These are phyloP conservation scores for Globisporangium spinosum DNA, from an alignment of 352 stramenopile genomes.

Conservation along the genomic window DNA sequence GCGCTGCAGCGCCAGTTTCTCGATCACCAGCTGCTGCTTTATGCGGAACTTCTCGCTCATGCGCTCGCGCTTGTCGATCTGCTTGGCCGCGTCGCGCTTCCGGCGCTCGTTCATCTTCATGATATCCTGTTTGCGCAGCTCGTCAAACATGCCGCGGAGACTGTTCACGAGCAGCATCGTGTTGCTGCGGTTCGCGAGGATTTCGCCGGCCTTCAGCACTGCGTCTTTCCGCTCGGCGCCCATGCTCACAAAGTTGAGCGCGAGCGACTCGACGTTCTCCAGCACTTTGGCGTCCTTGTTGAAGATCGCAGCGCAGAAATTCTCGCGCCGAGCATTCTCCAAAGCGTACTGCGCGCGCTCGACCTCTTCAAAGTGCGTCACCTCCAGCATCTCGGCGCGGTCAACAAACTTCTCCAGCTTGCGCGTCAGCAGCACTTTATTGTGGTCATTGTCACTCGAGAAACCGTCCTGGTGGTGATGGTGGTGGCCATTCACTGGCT, in stretches of 20 bases:
- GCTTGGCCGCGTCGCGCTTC: conserved; percentile 51
- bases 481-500: conserved; percentile 5
- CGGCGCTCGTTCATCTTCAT: conserved; percentile 76
- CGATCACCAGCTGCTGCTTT: conserved; percentile 57
- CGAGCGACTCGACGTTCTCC: conserved; percentile 61
- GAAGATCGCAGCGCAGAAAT: conserved; percentile 56
- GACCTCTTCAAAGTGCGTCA: conserved; percentile 72
- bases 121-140: conserved; percentile 65
- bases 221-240: conserved; percentile 58
- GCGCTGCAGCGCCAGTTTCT: conserved; percentile 61
- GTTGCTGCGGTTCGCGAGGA: conserved; percentile 76
- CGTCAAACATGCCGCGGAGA: conserved; percentile 64
- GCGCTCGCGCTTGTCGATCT: conserved; percentile 55
- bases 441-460: conserved; percentile 5
- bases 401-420: conserved; percentile 61
- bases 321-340: conserved; percentile 57
- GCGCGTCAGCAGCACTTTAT: conserved; percentile 34
- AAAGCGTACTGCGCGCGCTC: conserved; percentile 66
- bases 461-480: neutral
- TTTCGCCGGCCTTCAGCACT: conserved; percentile 74
- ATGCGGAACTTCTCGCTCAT: conserved; percentile 61
- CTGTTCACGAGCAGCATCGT: conserved; percentile 69
- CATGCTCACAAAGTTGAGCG: conserved; percentile 59
- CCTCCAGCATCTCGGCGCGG: conserved; percentile 57
- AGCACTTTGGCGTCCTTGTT: conserved; percentile 52